These are phyloP conservation scores for Euphorbia tirucalli DNA, from an alignment of 345 rosid species.

Conservation along the genomic window DNA sequence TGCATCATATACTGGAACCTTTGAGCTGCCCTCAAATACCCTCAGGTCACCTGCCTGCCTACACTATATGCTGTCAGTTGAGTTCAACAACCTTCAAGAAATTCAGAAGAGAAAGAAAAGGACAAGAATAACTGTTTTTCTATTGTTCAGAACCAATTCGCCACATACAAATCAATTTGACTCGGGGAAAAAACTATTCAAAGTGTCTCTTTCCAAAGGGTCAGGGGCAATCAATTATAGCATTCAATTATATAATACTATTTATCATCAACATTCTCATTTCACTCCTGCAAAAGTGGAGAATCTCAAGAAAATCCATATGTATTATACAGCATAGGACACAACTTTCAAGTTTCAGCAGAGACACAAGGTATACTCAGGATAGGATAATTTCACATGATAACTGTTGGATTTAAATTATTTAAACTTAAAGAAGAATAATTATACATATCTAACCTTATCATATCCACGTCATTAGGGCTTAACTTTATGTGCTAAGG, in stretches of 20 bases:
- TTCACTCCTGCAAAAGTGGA: slow-evolving; percentile 8
- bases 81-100: neutral
- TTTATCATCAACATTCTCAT: neutral
- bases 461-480: slow-evolving; percentile 13
- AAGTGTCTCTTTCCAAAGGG: slow-evolving; percentile 2
- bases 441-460: neutral
- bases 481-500: neutral
- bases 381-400: slow-evolving; percentile 12
- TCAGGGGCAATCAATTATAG: slow-evolving; percentile 4
- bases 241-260: neutral
- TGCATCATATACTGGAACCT: too few species aligned
- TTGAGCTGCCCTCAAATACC: too few species aligned
- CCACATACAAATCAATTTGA: slow-evolving; percentile 11
- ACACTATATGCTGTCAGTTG: neutral
- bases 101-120: too few species aligned
- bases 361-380: neutral
- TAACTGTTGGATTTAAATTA: neutral
- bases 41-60: neutral
- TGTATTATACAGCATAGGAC: neutral
- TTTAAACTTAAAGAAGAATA: neutral
- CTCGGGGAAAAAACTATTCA: neutral
- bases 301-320: slow-evolving; percentile 15
- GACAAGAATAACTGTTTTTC: neutral
- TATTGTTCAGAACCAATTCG: neutral
- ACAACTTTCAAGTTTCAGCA: neutral